phyloP scores from a whole-genome alignment of 1,284 basidiomycete species.

The Tausonia pullulans region DNA sequence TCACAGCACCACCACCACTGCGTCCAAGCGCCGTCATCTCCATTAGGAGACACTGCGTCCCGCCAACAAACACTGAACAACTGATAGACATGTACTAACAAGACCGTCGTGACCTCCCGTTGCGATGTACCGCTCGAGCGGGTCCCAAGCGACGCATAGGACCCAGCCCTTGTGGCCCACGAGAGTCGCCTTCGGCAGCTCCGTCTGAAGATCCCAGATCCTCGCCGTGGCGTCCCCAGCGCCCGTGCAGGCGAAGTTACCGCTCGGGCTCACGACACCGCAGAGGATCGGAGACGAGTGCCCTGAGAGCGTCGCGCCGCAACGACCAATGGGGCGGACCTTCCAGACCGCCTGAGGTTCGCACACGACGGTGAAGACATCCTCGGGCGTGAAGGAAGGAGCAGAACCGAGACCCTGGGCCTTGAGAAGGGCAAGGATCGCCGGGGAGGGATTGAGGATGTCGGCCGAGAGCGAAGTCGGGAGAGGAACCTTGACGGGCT shows the following conservation, averaged over 20 bases:
- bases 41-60: not conserved
- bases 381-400: constrained; percentile 60
- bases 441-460: constrained; percentile 57
- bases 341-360: constrained; percentile 93
- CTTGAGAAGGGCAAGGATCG: constrained; percentile 26
- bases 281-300: constrained; percentile 91
- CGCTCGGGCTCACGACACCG: constrained; percentile 89
- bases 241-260: constrained; percentile 80
- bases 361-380: constrained; percentile 73
- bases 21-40: no score
- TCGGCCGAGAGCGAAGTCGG: constrained; percentile 48
- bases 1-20: no score
- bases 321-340: constrained; percentile 83
- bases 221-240: constrained; percentile 89
- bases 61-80: not conserved
- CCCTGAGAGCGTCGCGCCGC: constrained; percentile 81
- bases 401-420: constrained; percentile 20
- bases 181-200: constrained; percentile 79
- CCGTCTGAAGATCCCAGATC: constrained; percentile 88
- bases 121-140: constrained; percentile 75
- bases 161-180: constrained; percentile 91
- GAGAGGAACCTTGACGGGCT: constrained; percentile 18
- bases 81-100: constrained; percentile 37
- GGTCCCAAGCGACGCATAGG: constrained; percentile 93
- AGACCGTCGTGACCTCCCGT: constrained; percentile 87